A percentile compares a stretch with the other conserved stretches of the same genome.
These are phyloP conservation scores for Pythium scleroteichum DNA, from an alignment of 352 stramenopile species.

Conservation along the genomic window DNA sequence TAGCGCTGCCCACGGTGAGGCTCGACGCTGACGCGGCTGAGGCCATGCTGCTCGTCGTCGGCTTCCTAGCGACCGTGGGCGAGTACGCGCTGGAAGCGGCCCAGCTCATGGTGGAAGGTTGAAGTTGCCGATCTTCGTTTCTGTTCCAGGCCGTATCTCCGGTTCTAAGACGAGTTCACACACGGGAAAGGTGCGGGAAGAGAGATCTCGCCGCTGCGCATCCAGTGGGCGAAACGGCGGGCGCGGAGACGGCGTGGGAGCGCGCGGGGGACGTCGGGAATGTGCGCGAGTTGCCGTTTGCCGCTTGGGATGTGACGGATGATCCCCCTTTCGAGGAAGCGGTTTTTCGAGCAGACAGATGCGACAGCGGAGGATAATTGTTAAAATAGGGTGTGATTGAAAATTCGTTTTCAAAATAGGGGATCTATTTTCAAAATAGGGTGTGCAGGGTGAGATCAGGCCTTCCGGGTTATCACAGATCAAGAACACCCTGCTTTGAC, in stretches of 20 bases:
- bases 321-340: not conserved
- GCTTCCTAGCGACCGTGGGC: constrained; percentile 28
- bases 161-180: not conserved
- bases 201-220: not conserved
- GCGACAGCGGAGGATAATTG: constrained; percentile 4
- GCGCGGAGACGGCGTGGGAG: not conserved
- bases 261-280: not conserved
- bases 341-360: constrained; percentile 7
- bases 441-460: too few relatives aligned
- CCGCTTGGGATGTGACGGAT: too few relatives aligned
- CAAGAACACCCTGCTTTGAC: too few relatives aligned
- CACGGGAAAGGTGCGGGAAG: not conserved
- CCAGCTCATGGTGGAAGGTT: constrained; percentile 30
- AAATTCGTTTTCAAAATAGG: too few relatives aligned
- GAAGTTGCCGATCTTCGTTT: constrained; percentile 4
- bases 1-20: not conserved
- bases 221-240: not conserved
- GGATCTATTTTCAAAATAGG: too few relatives aligned
- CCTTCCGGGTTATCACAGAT: too few relatives aligned
- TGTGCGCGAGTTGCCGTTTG: not conserved
- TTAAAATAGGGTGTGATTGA: too few relatives aligned
- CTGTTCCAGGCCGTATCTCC: not conserved
- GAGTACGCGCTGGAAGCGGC: constrained; percentile 28
- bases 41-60: constrained; percentile 11
- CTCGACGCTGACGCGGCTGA: constrained; percentile 11